Evolutionary conservation across 495 filamentous ascomycete genomes (phyloP), one percentile per base, ranked within the genome.

Genomic region (Penicillium riverlandense): DNA sequence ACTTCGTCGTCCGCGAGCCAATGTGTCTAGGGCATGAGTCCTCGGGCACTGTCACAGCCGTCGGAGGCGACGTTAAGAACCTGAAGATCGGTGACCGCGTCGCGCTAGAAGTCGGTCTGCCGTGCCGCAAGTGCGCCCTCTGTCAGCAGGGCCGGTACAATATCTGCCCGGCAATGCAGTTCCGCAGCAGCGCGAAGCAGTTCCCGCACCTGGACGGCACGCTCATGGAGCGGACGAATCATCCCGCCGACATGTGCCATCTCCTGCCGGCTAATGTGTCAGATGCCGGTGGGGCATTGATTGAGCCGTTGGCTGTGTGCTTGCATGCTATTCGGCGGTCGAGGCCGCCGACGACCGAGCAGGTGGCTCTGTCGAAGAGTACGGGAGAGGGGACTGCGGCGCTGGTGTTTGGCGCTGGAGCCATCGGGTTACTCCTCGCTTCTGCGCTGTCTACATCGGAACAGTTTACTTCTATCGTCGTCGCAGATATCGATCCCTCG

Each of bases 131-230:
- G 36, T 94, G 88, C 59, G 67, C 73, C 7, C 65, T 83, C 15
- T 94, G 88, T 60, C 51, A 52, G 13, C 69, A 71, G 36, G 84
- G 84, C 22, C 73, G 87, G 40, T 92, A 94, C 62, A 95, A 94
- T 62, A 86, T 95, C 67, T 95, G 88, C 72, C 70, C 73, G n/a
- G 62, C 66, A 8, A 83, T 95, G 78, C 71, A 69, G 38, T 95
- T 95, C 65, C 72, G 86, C 37, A 84, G 80, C 56, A 86, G 82
- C 37, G 88, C 88, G 11, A 90, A 90, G 66, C 63, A 70, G 28
- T 83, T 82, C 61, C 85, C 86, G 4, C 88, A 94, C 52, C 74
- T 79, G 14, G 87, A 94, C 66, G 88, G 88, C 11, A 94, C 88
- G 10, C 69, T 95, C 38, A 88, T 90, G 70, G 82, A 85, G 45